phyloP scores from a whole-genome alignment of 1,284 basidiomycete genomes.

The Heliocybe sulcata region DNA sequence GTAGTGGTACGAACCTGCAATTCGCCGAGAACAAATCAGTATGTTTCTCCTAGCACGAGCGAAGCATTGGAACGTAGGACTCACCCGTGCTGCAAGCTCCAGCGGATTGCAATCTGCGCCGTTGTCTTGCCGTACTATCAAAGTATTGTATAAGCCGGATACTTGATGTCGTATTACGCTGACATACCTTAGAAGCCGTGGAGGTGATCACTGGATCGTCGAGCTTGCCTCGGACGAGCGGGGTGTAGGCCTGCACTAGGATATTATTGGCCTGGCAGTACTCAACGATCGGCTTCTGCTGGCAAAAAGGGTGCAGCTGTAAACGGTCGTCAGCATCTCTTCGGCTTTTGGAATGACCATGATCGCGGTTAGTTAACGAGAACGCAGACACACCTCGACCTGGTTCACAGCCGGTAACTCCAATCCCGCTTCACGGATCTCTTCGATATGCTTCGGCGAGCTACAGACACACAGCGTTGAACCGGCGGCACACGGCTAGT shows the following conservation, averaged over 20 bases:
- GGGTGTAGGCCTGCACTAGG: constrained; percentile 74
- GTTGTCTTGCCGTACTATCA: constrained; percentile 44
- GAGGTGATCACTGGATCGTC: constrained; percentile 44
- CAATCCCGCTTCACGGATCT: constrained; percentile 56
- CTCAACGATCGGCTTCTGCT: constrained; percentile 71
- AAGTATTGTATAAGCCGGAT: not conserved
- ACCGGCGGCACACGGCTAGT: not conserved
- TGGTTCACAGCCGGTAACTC: constrained; percentile 77
- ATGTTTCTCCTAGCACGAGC: not conserved
- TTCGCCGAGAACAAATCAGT: not conserved
- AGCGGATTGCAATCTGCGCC: constrained; percentile 74
- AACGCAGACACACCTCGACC: constrained; percentile 52
- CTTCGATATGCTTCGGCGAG: constrained; percentile 71
- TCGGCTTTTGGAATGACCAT: too few relatives aligned
- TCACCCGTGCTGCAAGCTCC: constrained; percentile 79
- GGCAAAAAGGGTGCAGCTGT: constrained; percentile 80
- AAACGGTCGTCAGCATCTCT: not conserved
- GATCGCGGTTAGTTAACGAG: too few relatives aligned
- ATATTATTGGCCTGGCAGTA: constrained; percentile 70
- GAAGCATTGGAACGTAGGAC: constrained; percentile 19
- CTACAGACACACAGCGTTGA: too few relatives aligned
- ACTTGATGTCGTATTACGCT: constrained; percentile 1
- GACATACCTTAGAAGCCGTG: constrained; percentile 49
- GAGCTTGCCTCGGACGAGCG: constrained; percentile 58
- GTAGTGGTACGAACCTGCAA: constrained; percentile 58